Conservation (phyloP, 495 filamentous ascomycete genomes). For the Tuber umbilicatum region DNA sequence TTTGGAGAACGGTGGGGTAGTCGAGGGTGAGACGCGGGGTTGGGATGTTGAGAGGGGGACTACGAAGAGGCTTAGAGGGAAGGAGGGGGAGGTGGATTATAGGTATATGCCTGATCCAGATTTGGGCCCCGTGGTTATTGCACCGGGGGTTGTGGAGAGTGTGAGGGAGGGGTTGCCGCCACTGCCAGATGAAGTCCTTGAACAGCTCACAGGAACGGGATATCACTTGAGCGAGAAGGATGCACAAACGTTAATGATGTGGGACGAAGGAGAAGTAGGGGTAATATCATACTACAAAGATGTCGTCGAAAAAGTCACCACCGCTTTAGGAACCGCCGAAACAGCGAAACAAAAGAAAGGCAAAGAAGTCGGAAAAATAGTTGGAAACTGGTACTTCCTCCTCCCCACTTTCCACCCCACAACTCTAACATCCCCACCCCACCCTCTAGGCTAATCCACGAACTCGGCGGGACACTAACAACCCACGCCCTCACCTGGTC, state of each 20-base stretch:
- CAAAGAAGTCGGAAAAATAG: slow-evolving; percentile 25
- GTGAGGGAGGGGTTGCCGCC: slow-evolving; percentile 56
- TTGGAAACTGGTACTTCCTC: slow-evolving; percentile 40
- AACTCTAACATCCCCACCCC: slow-evolving; percentile 55
- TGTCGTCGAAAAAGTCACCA: slow-evolving; percentile 48
- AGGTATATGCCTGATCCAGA: slow-evolving; percentile 98
- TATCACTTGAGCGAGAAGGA: slow-evolving; percentile 76
- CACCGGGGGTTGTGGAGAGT: slow-evolving; percentile 58
- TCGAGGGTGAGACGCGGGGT: slow-evolving; percentile 85
- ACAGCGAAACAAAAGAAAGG: slow-evolving; percentile 27
- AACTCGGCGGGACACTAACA: slow-evolving; percentile 69
- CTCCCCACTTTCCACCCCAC: slow-evolving; percentile 33
- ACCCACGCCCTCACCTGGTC: slow-evolving; percentile 52
- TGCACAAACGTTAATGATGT: slow-evolving; percentile 67
- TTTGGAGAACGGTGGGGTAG: slow-evolving; percentile 66
- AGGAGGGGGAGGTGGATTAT: slow-evolving; percentile 96
- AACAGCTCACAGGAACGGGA: slow-evolving; percentile 49
- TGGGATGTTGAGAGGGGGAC: slow-evolving; percentile 80
- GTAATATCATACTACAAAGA: slow-evolving; percentile 78
- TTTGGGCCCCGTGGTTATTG: slow-evolving; percentile 70
- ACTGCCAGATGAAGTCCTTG: slow-evolving; percentile 63
- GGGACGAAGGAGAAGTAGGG: slow-evolving; percentile 60
- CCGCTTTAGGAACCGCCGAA: neutral
- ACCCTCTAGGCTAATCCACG: slow-evolving; percentile 58
- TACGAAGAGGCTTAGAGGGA: slow-evolving; percentile 69